Base-by-base conservation (phyloP, 805 yeast species). In the Sugiyamaella marilandica region DNA sequence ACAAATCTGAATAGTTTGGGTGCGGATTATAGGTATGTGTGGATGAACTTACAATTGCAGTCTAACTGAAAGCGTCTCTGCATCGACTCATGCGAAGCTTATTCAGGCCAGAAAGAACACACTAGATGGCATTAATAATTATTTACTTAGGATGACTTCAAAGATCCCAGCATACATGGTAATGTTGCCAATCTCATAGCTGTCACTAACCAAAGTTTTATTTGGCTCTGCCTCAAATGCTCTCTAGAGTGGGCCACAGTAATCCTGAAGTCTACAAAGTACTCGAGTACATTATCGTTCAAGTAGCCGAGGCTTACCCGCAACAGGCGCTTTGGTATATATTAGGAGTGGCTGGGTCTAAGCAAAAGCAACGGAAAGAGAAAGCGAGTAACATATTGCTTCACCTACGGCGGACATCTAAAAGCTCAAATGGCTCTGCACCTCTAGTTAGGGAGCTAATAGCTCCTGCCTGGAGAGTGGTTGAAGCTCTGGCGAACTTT, bases 251-350 rank as follows among this genome's bases (percentile, higher is more conserved):
- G 53, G 73, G 80, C 1, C 94, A 87, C 61, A 71, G 77, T 0
- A 83, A 85, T 57, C 67, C 69, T 1, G 71, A 74, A 0, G 82
- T 94, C 0, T 78, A 76, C 29, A 75, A 74, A 1, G 68, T 83
- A 18, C 74, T 94, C 13, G 67, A 77, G 49, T 68, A 72, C n/a
- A 79, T 92, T 19, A 71, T 91, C 10, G 70, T 78, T 11, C 69
- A 74, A 11, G 75, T 92, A 10, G 74, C 85, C 0, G 69, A 70
- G 31, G 74, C 78, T 21, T 94, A 89, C 65, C 96, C 97, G 0
- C 78, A 80, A 14, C 92, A 88, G 55, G 81, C 91, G 18, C 71
- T 94, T n/a, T 94, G 97, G 95, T 81, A 85, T 10, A 81, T 87
- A 1, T 72, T 86, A 37, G 84, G 92, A 0, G 84, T 87, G 57